Evolutionary conservation across 1,284 basidiomycete genomes (phyloP).

Genomic region (Fomitiporia mediterranea): DNA sequence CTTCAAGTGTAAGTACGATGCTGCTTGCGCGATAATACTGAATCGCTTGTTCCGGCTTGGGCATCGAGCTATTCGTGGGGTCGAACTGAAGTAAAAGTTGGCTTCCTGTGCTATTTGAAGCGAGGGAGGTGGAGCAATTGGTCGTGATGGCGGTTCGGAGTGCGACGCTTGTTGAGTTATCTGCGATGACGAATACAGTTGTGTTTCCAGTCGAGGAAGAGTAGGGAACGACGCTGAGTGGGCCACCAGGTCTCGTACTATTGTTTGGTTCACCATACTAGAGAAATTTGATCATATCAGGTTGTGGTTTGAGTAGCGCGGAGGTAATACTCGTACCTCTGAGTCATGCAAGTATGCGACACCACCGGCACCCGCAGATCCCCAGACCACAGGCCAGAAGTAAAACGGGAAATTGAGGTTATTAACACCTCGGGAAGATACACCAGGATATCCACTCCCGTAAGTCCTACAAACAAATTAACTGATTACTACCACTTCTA

Average conservation of each 20-base stretch:
- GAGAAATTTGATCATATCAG: neutral
- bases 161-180: slow-evolving; percentile 20
- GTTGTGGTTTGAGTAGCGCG: neutral
- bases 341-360: slow-evolving; percentile 38
- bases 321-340: slow-evolving; percentile 30
- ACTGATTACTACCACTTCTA: neutral
- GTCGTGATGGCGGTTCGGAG: slow-evolving; percentile 16
- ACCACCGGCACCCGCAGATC: slow-evolving; percentile 29
- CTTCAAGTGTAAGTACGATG: slow-evolving; percentile 36
- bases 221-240: slow-evolving; percentile 47
- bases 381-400: slow-evolving; percentile 58
- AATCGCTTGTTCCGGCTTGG: slow-evolving; percentile 32
- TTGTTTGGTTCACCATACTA: slow-evolving; percentile 55
- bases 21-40: slow-evolving; percentile 40
- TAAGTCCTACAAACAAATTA: slow-evolving; percentile 37
- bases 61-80: slow-evolving; percentile 1
- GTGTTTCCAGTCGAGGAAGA: slow-evolving; percentile 36
- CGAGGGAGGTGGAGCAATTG: slow-evolving; percentile 19
- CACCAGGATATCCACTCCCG: slow-evolving; percentile 55
- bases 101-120: slow-evolving; percentile 7
- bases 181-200: slow-evolving; percentile 21
- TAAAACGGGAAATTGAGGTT: slow-evolving; percentile 49
- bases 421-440: slow-evolving; percentile 37
- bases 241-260: slow-evolving; percentile 54
- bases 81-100: slow-evolving; percentile 7